A percentile compares a stretch with the other conserved stretches of the same genome.
Evolutionary conservation across 2,329 filamentous ascomycete species (phyloP).

Genomic region (Talaromyces sp.): DNA sequence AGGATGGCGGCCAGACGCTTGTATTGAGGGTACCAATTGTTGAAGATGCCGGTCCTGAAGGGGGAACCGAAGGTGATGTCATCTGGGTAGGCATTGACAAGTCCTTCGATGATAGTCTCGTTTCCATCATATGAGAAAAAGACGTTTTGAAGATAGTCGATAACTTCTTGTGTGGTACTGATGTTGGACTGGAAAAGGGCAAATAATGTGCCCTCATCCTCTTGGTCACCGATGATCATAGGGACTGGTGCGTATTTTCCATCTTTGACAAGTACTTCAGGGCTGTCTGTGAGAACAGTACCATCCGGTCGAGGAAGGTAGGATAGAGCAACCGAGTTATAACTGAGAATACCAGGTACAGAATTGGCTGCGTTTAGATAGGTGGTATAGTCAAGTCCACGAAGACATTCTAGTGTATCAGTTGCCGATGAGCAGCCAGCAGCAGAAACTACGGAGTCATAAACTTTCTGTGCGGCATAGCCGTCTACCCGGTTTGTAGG

Average conservation of each 20-base stretch:
- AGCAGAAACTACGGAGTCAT: conserved; percentile 44
- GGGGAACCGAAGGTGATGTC: conserved; percentile 61
- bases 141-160: conserved; percentile 58
- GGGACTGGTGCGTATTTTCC: conserved; percentile 60
- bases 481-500: conserved; percentile 64
- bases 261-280: conserved; percentile 54
- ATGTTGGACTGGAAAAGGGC: conserved; percentile 68
- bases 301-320: conserved; percentile 71
- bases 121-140: conserved; percentile 58
- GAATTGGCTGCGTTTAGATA: conserved; percentile 65
- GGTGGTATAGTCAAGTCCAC: conserved; percentile 44
- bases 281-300: conserved; percentile 57
- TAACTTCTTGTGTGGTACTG: conserved; percentile 57
- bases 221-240: conserved; percentile 69
- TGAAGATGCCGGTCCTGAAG: conserved; percentile 65
- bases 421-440: conserved; percentile 45
- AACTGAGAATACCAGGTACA: conserved; percentile 65
- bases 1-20: conserved; percentile 73
- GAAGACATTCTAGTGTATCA: conserved; percentile 50
- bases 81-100: conserved; percentile 64
- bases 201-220: conserved; percentile 77
- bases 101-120: conserved; percentile 47
- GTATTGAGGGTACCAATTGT: conserved; percentile 72
- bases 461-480: conserved; percentile 61
- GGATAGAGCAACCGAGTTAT: conserved; percentile 65